Evolutionary conservation across 345 rosid genomes (phyloP).

Genomic region (Trapa incisa): DNA sequence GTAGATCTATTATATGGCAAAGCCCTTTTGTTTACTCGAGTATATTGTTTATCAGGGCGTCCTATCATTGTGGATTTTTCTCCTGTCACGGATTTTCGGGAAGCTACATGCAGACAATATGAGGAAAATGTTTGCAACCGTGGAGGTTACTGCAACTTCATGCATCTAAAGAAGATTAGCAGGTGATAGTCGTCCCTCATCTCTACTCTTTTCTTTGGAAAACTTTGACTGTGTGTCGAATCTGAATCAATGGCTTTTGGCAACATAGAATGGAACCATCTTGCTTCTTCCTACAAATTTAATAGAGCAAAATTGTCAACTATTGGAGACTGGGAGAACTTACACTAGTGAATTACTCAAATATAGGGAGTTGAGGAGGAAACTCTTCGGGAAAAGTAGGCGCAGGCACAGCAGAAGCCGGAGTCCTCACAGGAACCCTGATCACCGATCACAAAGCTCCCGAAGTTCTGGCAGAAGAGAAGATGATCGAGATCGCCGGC

Average conservation of each 20-base stretch:
- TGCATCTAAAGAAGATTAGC: conserved; percentile 52
- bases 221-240: not conserved
- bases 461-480: conserved; percentile 30
- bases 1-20: not conserved
- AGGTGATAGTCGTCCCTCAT: conserved; percentile 13
- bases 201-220: not conserved
- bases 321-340: not conserved
- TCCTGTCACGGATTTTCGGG: conserved; percentile 45
- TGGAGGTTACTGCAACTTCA: conserved; percentile 55
- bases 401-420: conserved; percentile 33
- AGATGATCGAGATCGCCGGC: conserved; percentile 26
- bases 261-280: not conserved
- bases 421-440: conserved; percentile 29
- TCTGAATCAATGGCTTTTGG: not conserved
- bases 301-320: not conserved
- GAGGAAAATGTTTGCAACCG: conserved; percentile 48
- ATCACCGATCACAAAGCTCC: conserved; percentile 17
- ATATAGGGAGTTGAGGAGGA: conserved; percentile 41
- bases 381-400: conserved; percentile 28
- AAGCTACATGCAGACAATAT: conserved; percentile 51
- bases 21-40: not conserved
- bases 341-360: not conserved
- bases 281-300: not conserved
- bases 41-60: conserved; percentile 21
- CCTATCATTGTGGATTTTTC: conserved; percentile 43